Percentiles rank a stretch among this genome's conserved stretches.
phyloP scores from a whole-genome alignment of 2,329 filamentous ascomycete genomes.

The Hymenoscyphus albidus region DNA sequence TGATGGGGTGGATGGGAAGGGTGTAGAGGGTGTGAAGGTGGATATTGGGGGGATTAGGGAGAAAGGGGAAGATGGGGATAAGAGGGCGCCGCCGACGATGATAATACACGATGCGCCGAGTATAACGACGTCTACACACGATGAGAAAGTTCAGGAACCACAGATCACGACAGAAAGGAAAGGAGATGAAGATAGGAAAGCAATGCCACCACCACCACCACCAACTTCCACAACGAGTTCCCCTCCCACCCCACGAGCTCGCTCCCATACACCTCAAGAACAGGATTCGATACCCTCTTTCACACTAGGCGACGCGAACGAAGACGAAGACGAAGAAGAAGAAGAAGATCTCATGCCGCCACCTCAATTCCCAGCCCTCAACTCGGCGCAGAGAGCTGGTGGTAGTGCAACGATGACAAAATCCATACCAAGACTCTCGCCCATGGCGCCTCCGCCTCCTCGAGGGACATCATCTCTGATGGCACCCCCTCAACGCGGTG shows the following conservation, averaged over 20 bases:
- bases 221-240: constrained; percentile 24
- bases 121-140: constrained; percentile 6
- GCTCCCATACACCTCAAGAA: constrained; percentile 6
- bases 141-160: background rate
- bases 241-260: constrained; percentile 49
- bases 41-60: background rate
- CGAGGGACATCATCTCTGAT: constrained; percentile 14
- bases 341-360: constrained; percentile 24
- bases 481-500: constrained; percentile 23
- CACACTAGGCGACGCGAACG: constrained; percentile 11
- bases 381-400: constrained; percentile 49
- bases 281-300: constrained; percentile 19
- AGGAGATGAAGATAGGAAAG: constrained; percentile 32
- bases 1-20: background rate
- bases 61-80: background rate
- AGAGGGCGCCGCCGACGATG: background rate
- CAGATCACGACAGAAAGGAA: background rate
- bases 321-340: constrained; percentile 24
- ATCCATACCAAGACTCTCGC: constrained; percentile 18
- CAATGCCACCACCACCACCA: constrained; percentile 39
- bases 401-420: constrained; percentile 17
- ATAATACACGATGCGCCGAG: constrained; percentile 13
- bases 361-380: constrained; percentile 45
- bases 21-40: background rate
- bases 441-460: constrained; percentile 16